Evolutionary conservation across 2,329 filamentous ascomycete species (phyloP), one percentile per base, ranked within the genome.

Genomic region (Trematosphaeria pertusa): DNA sequence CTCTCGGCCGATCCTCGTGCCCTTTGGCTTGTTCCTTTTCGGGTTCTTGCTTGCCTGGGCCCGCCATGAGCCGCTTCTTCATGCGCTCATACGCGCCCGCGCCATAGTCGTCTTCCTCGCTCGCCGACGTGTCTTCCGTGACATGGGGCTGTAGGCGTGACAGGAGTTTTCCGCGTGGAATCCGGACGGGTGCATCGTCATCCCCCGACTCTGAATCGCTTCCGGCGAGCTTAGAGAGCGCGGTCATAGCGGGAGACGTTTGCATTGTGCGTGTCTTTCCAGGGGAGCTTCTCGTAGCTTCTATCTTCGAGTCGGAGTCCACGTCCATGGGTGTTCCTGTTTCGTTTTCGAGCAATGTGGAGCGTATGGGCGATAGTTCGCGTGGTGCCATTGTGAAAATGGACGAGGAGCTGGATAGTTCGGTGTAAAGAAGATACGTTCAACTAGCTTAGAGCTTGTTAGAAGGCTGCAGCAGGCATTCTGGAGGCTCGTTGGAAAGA

Each of bases 121-220:
- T 48, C 19, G 64, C 28, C 57, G 51, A 41, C 24, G 47, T 36
- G 7, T 44, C 34, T 31, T 58, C 41, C 37, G 37, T 79, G n/a
- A n/a, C n/a, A 79, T 49, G 37, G 2, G 33, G 42, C 10, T 54
- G 44, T 18, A 91, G 84, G 40, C 83, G 78, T 12, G 86, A 79
- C 10, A 86, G 86, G 56, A 89, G 76, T 41, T 82, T 81, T 18
- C 87, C 86, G 43, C 81, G 79, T 0, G 87, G 87, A 39, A 46
- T 56, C 34, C 76, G 75, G 2, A 54, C 46, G 9, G 51, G 50
- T 24, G 57, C 56, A 21, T 48, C 54, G 36, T 71, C 67, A 5
- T 62, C 59, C 1, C 73, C 71, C 15, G 71, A 70, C 22, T 71
- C 70, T 12, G 67, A 58, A 36, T 70, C 67, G 51, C 81, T 78